Conservation (phyloP, 345 rosid genomes). For the Salix exigua region DNA sequence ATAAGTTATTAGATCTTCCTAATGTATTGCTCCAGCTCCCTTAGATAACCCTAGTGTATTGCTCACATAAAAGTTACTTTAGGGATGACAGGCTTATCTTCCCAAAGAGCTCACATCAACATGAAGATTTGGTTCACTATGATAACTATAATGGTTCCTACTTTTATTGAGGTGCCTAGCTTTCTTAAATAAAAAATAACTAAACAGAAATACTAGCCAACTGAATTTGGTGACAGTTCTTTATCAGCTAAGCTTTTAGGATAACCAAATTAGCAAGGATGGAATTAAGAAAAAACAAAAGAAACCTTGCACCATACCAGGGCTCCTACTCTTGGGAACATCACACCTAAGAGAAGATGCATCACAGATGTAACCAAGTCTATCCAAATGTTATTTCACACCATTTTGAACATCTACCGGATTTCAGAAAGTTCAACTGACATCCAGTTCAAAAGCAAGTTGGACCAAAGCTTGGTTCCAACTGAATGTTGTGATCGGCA, state of each 20-base stretch:
- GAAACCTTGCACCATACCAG: not conserved
- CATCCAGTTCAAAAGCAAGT: not conserved
- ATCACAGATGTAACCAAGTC: not conserved
- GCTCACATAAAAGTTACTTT: not conserved
- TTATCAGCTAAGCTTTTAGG: not conserved
- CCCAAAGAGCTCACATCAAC: too few relatives aligned
- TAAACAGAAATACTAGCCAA: not conserved
- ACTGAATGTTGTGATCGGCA: not conserved
- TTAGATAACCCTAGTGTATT: not conserved
- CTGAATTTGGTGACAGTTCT: not conserved
- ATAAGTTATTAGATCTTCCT: not conserved
- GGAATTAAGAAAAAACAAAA: not conserved
- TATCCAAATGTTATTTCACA: not conserved
- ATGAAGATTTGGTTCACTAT: not conserved
- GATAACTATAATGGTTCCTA: not conserved
- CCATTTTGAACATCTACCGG: not conserved
- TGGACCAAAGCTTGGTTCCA: not conserved
- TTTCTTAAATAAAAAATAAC: not conserved
- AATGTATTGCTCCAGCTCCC: not conserved
- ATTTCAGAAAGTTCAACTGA: not conserved
- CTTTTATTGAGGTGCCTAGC: not conserved
- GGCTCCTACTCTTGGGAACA: not conserved
- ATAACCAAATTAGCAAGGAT: not conserved
- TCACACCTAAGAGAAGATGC: not conserved
- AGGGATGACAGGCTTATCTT: too few relatives aligned